phyloP scores from a whole-genome alignment of 1,139 yeast genomes.

The Scheffersomyces insectosa region DNA sequence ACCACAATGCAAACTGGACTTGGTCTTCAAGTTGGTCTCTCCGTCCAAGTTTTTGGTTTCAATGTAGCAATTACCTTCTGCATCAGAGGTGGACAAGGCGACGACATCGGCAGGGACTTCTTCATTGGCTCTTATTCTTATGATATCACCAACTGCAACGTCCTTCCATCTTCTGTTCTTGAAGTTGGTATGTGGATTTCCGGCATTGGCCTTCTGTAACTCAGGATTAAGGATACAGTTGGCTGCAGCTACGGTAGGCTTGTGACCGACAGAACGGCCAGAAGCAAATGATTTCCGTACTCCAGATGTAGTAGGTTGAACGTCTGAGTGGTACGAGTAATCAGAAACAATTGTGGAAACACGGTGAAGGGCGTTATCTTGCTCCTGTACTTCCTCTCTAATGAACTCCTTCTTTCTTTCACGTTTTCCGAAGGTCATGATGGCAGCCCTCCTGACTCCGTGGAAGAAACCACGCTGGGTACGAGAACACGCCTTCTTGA shows the following conservation, averaged over 20 bases:
- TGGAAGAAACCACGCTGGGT: constrained; percentile 14
- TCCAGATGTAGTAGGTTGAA: background rate
- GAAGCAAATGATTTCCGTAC: background rate
- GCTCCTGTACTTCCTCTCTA: constrained; percentile 27
- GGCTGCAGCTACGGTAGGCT: constrained; percentile 13
- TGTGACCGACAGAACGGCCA: constrained; percentile 2
- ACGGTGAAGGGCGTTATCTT: constrained; percentile 34
- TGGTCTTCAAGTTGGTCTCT: constrained; percentile 87
- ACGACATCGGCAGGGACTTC: constrained; percentile 93
- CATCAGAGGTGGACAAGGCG: constrained; percentile 76
- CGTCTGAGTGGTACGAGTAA: constrained; percentile 18
- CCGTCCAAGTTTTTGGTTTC: constrained; percentile 97
- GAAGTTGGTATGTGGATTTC: constrained; percentile 42
- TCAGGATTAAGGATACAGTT: constrained; percentile 38
- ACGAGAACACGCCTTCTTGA: constrained; percentile 51
- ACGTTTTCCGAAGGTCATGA: constrained; percentile 32
- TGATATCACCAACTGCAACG: constrained; percentile 84
- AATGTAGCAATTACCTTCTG: constrained; percentile 87
- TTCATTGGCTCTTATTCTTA: constrained; percentile 82
- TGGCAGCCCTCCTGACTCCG: constrained; percentile 23
- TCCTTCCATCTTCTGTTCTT: constrained; percentile 83
- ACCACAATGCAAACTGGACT: constrained; percentile 74
- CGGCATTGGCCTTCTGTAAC: constrained; percentile 21
- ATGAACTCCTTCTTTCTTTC: constrained; percentile 27
- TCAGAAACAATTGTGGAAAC: constrained; percentile 45